Evolutionary conservation across 495 filamentous ascomycete genomes (phyloP), one percentile per base, ranked within the genome.

Genomic region (Daldinia loculata): DNA sequence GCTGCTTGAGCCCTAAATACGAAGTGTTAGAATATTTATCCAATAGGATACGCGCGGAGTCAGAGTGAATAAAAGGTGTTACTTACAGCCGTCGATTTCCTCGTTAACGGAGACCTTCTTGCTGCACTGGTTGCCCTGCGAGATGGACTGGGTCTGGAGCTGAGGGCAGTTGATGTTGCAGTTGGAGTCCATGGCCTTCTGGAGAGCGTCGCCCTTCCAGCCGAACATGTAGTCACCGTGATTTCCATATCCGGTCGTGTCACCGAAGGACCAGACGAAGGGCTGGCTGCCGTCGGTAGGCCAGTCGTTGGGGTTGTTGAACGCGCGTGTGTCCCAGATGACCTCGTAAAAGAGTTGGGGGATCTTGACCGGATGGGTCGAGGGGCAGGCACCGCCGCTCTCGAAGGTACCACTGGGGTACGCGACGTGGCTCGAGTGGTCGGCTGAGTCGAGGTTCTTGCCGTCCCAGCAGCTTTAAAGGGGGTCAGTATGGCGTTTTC

Each of bases 161-260:
- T 79, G 74, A 6, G 79, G 77, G 52, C 75, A 77, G 51, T 74
- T 76, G 58, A 76, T 77, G 48, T 80, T 75, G 64, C 77, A 81
- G 67, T 78, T 77, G 50, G 67, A 62, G 59, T 82, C 76, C 79
- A 81, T 82, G 7, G 78, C 78, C n/a, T 62, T 71, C 57, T 81
- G 79, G 26, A 81, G 69, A 1, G 75, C 76, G 48, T 79, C 57
- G 26, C 76, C 78, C 66, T 82, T 81, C 80, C 81, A 82, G 12
- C 80, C 79, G 59, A 82, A 82, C 1, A 82, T 69, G 41, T 82
- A 81, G 66, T 83, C 79, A 4, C 80, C 81, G 69, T 83, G 80
- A 50, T 77, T 77, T 0, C 78, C 77, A 65, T 77, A 81, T 1
- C 80, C 80, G 0, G 78, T 80, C 4, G 59, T 26, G 59, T 84